phyloP scores from a whole-genome alignment of 208 protist genomes.

The Wallacemonas sp. region DNA sequence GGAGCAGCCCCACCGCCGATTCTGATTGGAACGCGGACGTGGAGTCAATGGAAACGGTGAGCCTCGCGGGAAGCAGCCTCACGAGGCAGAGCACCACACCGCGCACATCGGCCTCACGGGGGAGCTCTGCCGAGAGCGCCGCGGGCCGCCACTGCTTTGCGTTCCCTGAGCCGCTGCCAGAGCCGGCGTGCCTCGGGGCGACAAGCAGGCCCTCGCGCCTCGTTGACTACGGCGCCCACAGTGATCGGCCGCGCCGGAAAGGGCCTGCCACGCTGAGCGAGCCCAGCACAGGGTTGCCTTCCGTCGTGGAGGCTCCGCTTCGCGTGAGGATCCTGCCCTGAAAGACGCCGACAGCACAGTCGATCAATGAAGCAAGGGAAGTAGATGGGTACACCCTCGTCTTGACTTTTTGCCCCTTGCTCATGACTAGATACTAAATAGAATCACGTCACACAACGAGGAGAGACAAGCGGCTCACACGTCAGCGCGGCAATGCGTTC shows the following conservation, averaged over 20 bases:
- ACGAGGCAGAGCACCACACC: background rate
- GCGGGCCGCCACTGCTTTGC: background rate
- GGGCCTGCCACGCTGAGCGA: background rate
- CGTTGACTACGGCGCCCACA: slow-evolving; percentile 1
- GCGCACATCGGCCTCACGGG: background rate
- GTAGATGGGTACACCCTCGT: too few relatives aligned
- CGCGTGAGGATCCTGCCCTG: too few relatives aligned
- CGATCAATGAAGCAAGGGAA: too few relatives aligned
- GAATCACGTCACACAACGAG: too few relatives aligned
- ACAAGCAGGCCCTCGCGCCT: background rate
- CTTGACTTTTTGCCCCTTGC: too few relatives aligned
- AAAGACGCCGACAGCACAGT: background rate
- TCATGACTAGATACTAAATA: too few relatives aligned
- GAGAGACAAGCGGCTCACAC: too few relatives aligned
- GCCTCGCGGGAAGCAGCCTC: background rate
- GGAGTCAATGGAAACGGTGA: slow-evolving; percentile 8
- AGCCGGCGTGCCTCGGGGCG: background rate
- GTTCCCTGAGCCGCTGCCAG: background rate
- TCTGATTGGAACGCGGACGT: slow-evolving; percentile 6
- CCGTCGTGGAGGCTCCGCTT: background rate
- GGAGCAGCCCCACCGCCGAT: background rate
- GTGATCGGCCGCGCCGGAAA: background rate
- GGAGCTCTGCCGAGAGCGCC: background rate
- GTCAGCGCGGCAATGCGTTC: too few relatives aligned
- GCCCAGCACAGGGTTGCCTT: background rate